Percentiles rank a stretch among this genome's conserved stretches.
These are phyloP conservation scores for Aspergillus puulaauensis DNA, from an alignment of 2,329 filamentous ascomycete genomes.

Conservation along the genomic window DNA sequence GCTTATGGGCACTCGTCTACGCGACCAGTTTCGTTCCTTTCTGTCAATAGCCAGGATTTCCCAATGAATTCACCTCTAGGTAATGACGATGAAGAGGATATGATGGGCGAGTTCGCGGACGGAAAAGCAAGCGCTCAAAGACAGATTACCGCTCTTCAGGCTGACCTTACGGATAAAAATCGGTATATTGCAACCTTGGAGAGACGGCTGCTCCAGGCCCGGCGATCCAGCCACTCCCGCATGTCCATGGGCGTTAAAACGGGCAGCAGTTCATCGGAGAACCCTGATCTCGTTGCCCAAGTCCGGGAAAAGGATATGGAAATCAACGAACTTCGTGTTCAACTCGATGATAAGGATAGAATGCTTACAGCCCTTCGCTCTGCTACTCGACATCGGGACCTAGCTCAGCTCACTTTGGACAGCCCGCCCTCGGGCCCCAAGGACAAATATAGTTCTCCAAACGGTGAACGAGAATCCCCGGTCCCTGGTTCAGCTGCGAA, in stretches of 20 bases:
- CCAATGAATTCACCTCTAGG: constrained; percentile 31
- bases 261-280: constrained; percentile 71
- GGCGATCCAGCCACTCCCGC: constrained; percentile 84
- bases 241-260: constrained; percentile 71
- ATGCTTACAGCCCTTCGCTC: constrained; percentile 87
- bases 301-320: constrained; percentile 89
- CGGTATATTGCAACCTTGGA: constrained; percentile 94
- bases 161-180: constrained; percentile 95
- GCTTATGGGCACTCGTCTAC: constrained; percentile 54
- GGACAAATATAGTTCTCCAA: constrained; percentile 26
- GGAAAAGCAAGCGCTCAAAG: constrained; percentile 76
- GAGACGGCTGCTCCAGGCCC: constrained; percentile 85
- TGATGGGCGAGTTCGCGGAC: constrained; percentile 78
- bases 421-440: constrained; percentile 32
- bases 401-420: constrained; percentile 61
- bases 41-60: constrained; percentile 49
- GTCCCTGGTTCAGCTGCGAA: constrained; percentile 25
- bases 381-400: constrained; percentile 81
- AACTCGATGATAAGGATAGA: constrained; percentile 89
- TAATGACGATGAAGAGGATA: constrained; percentile 63
- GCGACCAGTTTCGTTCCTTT: constrained; percentile 67
- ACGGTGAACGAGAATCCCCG: constrained; percentile 29
- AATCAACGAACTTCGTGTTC: constrained; percentile 84
- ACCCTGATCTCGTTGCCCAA: constrained; percentile 69
- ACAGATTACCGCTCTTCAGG: constrained; percentile 89